Percentiles rank a stretch among this genome's conserved stretches.
Evolutionary conservation across 768 basidiomycete genomes (phyloP).

Genomic region (Russula compacta): DNA sequence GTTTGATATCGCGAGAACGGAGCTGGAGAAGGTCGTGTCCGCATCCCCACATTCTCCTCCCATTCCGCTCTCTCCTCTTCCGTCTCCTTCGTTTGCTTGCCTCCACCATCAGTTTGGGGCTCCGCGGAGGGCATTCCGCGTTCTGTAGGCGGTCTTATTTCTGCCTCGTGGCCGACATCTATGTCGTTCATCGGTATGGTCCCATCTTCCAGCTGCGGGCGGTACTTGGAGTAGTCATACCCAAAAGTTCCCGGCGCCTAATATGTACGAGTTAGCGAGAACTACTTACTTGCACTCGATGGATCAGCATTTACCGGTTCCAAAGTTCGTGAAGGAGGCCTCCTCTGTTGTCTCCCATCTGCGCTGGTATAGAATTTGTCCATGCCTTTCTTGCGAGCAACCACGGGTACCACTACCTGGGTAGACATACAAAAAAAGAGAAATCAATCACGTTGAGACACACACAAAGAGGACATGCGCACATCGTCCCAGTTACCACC

Average conservation of each 20-base stretch:
- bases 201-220: conserved; percentile 25
- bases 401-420: conserved; percentile 76
- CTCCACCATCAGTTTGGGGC: background rate
- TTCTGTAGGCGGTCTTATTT: conserved; percentile 2
- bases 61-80: background rate
- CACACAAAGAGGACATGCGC: conserved; percentile 24
- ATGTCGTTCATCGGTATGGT: conserved; percentile 1
- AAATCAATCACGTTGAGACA: conserved; percentile 4
- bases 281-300: background rate
- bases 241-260: conserved; percentile 82
- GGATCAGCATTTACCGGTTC: conserved; percentile 45
- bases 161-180: conserved; percentile 5
- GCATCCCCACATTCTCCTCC: conserved; percentile 20
- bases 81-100: background rate
- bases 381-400: conserved; percentile 74
- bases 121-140: background rate
- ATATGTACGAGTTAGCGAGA: background rate
- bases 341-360: conserved; percentile 54
- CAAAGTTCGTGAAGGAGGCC: conserved; percentile 29
- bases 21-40: conserved; percentile 40
- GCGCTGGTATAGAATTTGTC: conserved; percentile 60
- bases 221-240: conserved; percentile 64
- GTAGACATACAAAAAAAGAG: background rate
- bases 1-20: conserved; percentile 54
- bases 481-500: conserved; percentile 84